Evolutionary conservation across 768 basidiomycete species (phyloP), one percentile per base, ranked within the genome.

Genomic region (Lyophyllum semitale): DNA sequence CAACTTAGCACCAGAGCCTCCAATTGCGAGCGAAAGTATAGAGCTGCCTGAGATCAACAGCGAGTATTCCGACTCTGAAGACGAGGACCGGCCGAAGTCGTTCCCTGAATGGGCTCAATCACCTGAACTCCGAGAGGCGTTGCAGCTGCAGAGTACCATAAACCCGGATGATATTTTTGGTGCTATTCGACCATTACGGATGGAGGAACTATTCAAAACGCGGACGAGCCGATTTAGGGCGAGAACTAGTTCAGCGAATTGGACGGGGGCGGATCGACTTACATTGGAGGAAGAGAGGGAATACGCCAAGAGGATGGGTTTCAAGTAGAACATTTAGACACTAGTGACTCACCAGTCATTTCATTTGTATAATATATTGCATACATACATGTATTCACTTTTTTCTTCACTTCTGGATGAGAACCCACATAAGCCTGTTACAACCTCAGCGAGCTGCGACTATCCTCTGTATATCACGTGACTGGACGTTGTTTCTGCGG

Each of bases 51-150:
- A 98, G 43, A 94, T 97, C 66, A 89, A 94, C 64, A 94, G 91
- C 73, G 96, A 98, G 64, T 98, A 98, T 71, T 97, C 95, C 5
- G 92, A 95, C 71, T 97, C 95, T 4, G 96, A 94, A 42, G 93
- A 95, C 61, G 94, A 95, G 68, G 85, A 88, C 60, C 84, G 88
- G 18, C 79, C 81, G 38, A 78, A 83, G 59, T 85, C 84, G n/a
- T 87, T 85, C 60, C 92, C 93, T 2, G 77, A 83, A 22, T 98
- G 96, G 96, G 93, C 95, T 1, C 91, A 95, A 67, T 93, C 92
- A 23, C 95, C 95, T 11, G 87, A 89, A 64, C 80, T 98, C 26
- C 79, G 84, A 13, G 82, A 87, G 55, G 91, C 91, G 2, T 79
- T 98, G 50, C 78, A 89, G 60, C 77, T 81, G 46, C 96, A 98